A percentile compares a stretch with the other conserved stretches of the same genome.
phyloP scores from a whole-genome alignment of 2,329 filamentous ascomycete species.

The Trichophyton rubrum region DNA sequence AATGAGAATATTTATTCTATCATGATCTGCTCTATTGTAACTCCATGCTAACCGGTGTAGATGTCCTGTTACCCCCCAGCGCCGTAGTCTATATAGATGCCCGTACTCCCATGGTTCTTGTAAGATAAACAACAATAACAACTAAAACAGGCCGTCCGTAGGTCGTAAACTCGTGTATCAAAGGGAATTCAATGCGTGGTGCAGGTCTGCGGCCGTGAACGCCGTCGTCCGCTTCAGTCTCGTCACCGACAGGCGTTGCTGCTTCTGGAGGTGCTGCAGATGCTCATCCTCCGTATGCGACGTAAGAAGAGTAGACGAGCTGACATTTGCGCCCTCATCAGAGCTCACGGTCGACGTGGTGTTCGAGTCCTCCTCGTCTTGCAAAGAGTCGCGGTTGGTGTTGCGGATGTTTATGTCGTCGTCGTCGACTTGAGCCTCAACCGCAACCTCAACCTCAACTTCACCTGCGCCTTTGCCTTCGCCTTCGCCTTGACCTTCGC shows the following conservation, averaged over 20 bases:
- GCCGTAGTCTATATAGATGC: background rate
- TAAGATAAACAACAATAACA: background rate
- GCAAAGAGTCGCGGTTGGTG: background rate
- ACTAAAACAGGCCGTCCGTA: background rate
- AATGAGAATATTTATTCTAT: background rate
- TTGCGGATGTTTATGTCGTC: too few relatives aligned
- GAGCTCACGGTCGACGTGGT: background rate
- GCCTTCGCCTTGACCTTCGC: background rate
- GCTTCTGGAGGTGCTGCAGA: background rate
- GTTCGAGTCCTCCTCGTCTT: background rate
- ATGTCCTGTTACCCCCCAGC: background rate
- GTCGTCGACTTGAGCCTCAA: too few relatives aligned
- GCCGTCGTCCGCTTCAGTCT: background rate
- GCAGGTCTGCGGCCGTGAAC: background rate
- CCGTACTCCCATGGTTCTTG: background rate
- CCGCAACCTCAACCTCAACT: background rate
- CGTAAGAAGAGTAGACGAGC: conserved; percentile 10
- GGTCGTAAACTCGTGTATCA: background rate
- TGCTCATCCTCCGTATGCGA: conserved; percentile 5
- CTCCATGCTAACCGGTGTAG: background rate
- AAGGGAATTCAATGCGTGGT: background rate
- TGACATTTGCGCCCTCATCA: conserved; percentile 3
- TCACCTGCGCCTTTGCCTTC: too few relatives aligned
- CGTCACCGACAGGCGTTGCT: background rate
- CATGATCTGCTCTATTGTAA: background rate